phyloP scores from a whole-genome alignment of 345 rosid genomes.

The Pelargonium nanum region DNA sequence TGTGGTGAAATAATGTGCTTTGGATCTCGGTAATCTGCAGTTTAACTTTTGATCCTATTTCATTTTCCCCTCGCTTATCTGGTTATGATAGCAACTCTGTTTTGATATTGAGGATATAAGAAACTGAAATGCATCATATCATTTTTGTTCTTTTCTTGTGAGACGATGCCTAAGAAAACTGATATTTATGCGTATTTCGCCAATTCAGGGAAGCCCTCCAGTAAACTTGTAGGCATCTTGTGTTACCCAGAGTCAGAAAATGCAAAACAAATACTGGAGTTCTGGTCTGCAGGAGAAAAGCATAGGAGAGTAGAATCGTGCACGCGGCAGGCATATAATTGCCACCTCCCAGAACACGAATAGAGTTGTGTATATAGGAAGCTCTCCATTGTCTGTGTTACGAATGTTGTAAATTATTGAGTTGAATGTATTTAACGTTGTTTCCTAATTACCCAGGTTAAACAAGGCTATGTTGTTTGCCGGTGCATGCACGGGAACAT shows the following conservation, averaged over 20 bases:
- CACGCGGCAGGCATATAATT: not conserved
- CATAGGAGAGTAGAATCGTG: not conserved
- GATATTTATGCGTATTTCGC: constrained; percentile 5
- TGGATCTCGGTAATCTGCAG: not conserved
- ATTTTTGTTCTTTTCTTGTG: not conserved
- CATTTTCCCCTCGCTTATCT: not conserved
- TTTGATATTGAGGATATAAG: not conserved
- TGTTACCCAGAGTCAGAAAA: not conserved
- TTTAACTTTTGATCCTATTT: not conserved
- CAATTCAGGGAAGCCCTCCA: constrained; percentile 52
- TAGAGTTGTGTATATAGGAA: not conserved
- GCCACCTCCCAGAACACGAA: not conserved
- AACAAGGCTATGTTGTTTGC: not conserved
- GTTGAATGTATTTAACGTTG: too few relatives aligned
- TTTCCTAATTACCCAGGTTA: too few relatives aligned
- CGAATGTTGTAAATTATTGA: not conserved
- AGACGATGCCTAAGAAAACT: constrained; percentile 3
- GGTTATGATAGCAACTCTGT: constrained; percentile 1
- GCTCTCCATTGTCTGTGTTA: not conserved
- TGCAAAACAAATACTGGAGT: constrained; percentile 4
- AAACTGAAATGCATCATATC: not conserved
- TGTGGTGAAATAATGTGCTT: not conserved
- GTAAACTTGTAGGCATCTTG: constrained; percentile 37
- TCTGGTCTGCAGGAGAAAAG: constrained; percentile 6
- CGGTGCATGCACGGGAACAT: not conserved